Base-by-base conservation (phyloP, 805 yeast genomes). In the Sungouiozyma intestinalis region DNA sequence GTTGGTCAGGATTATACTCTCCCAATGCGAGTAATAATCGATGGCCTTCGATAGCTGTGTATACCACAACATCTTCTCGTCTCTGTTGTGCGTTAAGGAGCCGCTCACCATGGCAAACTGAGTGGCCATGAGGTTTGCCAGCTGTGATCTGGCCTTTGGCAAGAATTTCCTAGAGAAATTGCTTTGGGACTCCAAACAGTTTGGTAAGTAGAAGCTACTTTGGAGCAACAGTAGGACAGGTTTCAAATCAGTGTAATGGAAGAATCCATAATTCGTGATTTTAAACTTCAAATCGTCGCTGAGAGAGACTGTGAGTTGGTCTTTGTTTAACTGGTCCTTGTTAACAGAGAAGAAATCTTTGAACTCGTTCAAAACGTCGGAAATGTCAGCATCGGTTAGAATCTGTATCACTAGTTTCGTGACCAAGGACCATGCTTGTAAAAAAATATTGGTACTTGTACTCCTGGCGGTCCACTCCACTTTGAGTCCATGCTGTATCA, bases 151-250 rank as follows among this genome's bases (percentile, higher is more conserved):
- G 29, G 57, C 57, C 39, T 60, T 60, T 1, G 64, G 62, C 34
- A 60, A 39, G 35, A 57, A 60, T 39, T 46, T 54, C 6, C 45
- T 45, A 0, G 63, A 57, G 41, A 58, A 60, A 40, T 57, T 56
- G 3, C 60, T 53, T 32, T 48, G 51, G 24, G 49, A 48, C 43
- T 61, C 64, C 35, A 57, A 54, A 29, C 63, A 60, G 36, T 60
- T 61, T 3, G 55, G 54, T 31, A 61, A 39, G 39, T 53, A 61
- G 44, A 63, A 57, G 7, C 58, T 53, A 45, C 64, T 58, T 44
- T 61, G 65, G 16, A 60, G 45, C 7, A 61, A 43, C 6, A 60
- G 37, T 15, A 61, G 38, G 3, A 60, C 16, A 20, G 52, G 52
- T 40, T 60, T 61, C 39, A 57, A 38, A 40, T 58, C 57, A 33